These are phyloP conservation scores for Salix viminalis DNA, from an alignment of 345 rosid genomes.

Conservation along the genomic window DNA sequence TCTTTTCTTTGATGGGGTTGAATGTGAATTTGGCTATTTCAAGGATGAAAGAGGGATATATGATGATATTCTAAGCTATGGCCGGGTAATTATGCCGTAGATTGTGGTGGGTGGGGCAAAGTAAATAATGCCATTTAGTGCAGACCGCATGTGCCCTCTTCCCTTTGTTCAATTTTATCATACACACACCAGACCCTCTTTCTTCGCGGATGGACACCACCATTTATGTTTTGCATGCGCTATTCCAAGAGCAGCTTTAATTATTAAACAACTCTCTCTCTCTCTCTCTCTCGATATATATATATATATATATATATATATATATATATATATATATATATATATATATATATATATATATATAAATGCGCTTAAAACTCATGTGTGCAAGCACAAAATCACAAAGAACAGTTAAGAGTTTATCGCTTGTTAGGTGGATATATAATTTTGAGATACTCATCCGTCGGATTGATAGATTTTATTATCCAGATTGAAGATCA, in stretches of 20 bases:
- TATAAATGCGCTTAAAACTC: neutral
- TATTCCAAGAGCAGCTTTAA: neutral
- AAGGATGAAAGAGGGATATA: neutral
- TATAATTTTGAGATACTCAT: neutral
- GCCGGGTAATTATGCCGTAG: constrained; percentile 36
- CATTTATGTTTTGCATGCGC: neutral
- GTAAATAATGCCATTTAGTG: constrained; percentile 16
- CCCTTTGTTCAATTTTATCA: constrained; percentile 1
- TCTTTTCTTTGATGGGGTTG: neutral
- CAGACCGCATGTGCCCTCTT: constrained; percentile 20
- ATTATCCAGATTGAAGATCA: neutral
- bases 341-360: too few relatives aligned
- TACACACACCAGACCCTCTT: neutral
- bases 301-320: too few relatives aligned
- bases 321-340: too few relatives aligned
- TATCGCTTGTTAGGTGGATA: neutral
- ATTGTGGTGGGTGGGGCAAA: constrained; percentile 39
- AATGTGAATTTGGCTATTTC: neutral
- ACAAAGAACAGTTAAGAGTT: neutral
- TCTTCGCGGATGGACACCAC: neutral
- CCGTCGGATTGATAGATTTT: neutral
- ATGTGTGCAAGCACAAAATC: neutral
- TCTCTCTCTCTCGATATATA: too few relatives aligned
- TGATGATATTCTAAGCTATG: neutral
- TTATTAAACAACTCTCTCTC: neutral